These are phyloP conservation scores for Gloeopeniophorella convolvens DNA, from an alignment of 768 basidiomycete species.

Conservation along the genomic window DNA sequence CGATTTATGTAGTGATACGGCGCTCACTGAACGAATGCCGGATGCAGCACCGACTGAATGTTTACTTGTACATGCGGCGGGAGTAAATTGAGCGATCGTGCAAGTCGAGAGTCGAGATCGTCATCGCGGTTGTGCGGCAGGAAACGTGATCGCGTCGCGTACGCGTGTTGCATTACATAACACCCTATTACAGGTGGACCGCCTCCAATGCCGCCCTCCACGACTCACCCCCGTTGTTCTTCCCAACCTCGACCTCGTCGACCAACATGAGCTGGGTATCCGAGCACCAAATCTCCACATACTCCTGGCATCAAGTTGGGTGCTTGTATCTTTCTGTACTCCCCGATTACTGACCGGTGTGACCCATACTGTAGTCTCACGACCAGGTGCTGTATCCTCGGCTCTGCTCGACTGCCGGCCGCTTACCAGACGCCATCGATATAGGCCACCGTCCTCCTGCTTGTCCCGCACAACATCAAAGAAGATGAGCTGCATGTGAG, in stretches of 20 bases:
- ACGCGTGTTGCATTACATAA: conserved; percentile 8
- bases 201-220: too few relatives aligned
- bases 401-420: conserved; percentile 9
- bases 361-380: conserved; percentile 52
- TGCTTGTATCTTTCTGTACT: not conserved
- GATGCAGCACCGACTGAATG: too few relatives aligned
- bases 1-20: too few relatives aligned
- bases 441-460: conserved; percentile 70
- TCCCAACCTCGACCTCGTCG: not conserved
- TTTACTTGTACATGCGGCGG: too few relatives aligned
- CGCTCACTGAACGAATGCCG: too few relatives aligned
- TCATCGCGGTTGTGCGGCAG: not conserved
- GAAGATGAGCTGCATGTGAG: conserved; percentile 67
- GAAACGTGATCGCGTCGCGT: too few relatives aligned
- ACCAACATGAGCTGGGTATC: conserved; percentile 8
- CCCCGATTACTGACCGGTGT: conserved; percentile 6
- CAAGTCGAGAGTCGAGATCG: too few relatives aligned
- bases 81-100: too few relatives aligned
- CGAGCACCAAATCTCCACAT: conserved; percentile 33
- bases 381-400: conserved; percentile 57
- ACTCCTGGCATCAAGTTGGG: conserved; percentile 85
- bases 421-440: conserved; percentile 21
- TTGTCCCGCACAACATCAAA: conserved; percentile 64
- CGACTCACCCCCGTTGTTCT: too few relatives aligned
- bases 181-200: not conserved